Conservation (phyloP, 345 rosid genomes). For the Populus deltoides region DNA sequence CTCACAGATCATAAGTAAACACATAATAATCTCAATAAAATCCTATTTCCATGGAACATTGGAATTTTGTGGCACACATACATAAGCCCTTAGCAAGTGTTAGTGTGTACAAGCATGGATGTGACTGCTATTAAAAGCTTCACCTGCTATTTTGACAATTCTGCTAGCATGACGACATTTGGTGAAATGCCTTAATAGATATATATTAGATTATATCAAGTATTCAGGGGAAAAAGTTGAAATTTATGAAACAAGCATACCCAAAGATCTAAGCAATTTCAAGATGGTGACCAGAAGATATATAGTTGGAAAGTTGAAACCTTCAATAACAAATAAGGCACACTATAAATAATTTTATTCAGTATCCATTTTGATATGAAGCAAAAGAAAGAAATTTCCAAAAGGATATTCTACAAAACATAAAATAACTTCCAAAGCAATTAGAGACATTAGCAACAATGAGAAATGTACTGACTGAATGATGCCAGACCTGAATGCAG, state of each 20-base stretch:
- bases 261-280: background rate
- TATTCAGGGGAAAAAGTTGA: background rate
- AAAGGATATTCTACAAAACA: background rate
- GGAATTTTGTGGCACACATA: background rate
- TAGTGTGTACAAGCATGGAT: background rate
- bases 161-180: background rate
- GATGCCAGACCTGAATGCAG: slow-evolving; percentile 87
- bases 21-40: background rate
- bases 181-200: background rate
- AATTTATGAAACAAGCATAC: background rate
- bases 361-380: background rate
- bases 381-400: background rate
- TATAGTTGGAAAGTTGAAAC: background rate
- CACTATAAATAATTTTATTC: background rate
- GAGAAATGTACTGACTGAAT: background rate
- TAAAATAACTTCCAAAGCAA: background rate
- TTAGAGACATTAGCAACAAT: background rate
- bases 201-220: background rate
- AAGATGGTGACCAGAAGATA: background rate
- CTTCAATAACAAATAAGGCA: background rate
- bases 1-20: background rate
- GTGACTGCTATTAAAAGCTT: background rate
- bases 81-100: background rate
- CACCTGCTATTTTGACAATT: background rate
- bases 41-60: background rate